Evolutionary conservation across 2,329 filamentous ascomycete species (phyloP).

Genomic region (Penicillium sp.): DNA sequence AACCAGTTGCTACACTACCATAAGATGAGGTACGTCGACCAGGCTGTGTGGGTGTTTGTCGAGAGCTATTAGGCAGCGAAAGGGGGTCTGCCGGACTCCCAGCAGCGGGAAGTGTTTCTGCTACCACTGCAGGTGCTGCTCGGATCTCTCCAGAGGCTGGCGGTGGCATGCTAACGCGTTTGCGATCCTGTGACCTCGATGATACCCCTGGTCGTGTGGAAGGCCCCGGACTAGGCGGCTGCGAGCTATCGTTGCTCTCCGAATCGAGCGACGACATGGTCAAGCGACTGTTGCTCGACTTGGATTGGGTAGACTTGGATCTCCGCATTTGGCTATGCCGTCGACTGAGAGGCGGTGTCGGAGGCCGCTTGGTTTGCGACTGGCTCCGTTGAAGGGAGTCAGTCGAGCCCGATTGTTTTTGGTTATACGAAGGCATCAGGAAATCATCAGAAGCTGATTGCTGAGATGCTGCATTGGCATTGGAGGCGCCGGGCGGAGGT

Average conservation of each 20-base stretch:
- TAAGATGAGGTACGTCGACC: constrained; percentile 35
- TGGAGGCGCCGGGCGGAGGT: constrained; percentile 16
- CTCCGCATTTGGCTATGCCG: constrained; percentile 52
- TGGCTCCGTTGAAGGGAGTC: constrained; percentile 36
- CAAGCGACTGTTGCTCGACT: constrained; percentile 36
- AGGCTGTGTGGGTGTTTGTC: constrained; percentile 29
- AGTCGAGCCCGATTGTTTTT: constrained; percentile 14
- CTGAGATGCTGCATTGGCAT: constrained; percentile 46
- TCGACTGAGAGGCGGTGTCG: constrained; percentile 54
- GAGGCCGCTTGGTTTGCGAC: constrained; percentile 47
- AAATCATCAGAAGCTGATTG: constrained; percentile 51
- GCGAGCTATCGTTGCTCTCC: constrained; percentile 41
- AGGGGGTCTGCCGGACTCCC: constrained; percentile 24
- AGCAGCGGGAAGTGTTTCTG: neutral
- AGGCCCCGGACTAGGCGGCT: constrained; percentile 34
- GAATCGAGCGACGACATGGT: constrained; percentile 51
- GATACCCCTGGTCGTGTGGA: constrained; percentile 19
- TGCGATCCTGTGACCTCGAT: constrained; percentile 17
- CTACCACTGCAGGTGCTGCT: neutral
- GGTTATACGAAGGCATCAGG: constrained; percentile 17
- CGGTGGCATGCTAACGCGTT: constrained; percentile 29
- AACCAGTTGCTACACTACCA: constrained; percentile 24
- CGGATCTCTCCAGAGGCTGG: constrained; percentile 16
- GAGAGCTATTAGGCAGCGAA: constrained; percentile 8
- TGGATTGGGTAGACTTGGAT: constrained; percentile 39